Evolutionary conservation across 495 filamentous ascomycete genomes (phyloP).

Genomic region (Podospora fimiseda): DNA sequence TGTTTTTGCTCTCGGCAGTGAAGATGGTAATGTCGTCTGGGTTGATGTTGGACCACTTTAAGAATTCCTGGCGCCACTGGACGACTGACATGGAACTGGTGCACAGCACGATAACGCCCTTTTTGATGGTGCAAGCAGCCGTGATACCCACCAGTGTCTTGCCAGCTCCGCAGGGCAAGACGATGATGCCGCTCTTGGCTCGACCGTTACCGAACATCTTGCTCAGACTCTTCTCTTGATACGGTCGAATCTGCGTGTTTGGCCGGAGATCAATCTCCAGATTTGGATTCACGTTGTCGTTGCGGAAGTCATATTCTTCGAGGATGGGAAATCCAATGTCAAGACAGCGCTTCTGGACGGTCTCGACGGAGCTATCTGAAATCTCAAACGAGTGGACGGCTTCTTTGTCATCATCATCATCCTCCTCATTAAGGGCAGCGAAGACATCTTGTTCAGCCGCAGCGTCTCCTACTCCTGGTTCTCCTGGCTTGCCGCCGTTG

Average conservation of each 20-base stretch:
- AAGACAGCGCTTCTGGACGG: conserved; percentile 82
- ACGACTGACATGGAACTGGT: conserved; percentile 97
- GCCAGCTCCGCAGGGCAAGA: conserved; percentile 91
- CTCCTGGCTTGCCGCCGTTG: conserved; percentile 24
- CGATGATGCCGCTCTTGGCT: conserved; percentile 95
- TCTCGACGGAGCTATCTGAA: conserved; percentile 64
- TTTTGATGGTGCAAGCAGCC: conserved; percentile 94
- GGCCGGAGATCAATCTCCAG: conserved; percentile 88
- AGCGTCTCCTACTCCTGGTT: conserved; percentile 17
- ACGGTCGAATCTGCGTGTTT: conserved; percentile 76
- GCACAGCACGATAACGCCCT: conserved; percentile 89
- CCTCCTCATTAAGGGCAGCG: conserved; percentile 66
- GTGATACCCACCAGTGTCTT: conserved; percentile 98
- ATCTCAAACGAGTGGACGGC: conserved; percentile 97
- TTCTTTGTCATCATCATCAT: conserved; percentile 84
- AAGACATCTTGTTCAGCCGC: conserved; percentile 34
- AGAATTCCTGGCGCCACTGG: conserved; percentile 92
- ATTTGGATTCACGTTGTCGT: conserved; percentile 81
- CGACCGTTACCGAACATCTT: conserved; percentile 99
- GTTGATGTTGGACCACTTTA: conserved; percentile 97
- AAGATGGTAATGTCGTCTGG: conserved; percentile 91
- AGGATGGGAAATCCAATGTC: conserved; percentile 80
- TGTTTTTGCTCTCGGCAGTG: conserved; percentile 87
- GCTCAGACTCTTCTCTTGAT: conserved; percentile 93
- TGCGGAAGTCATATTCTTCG: conserved; percentile 98